These are phyloP conservation scores for Hanseniaspora hatyaiensis DNA, from an alignment of 805 yeast genomes.

Conservation along the genomic window DNA sequence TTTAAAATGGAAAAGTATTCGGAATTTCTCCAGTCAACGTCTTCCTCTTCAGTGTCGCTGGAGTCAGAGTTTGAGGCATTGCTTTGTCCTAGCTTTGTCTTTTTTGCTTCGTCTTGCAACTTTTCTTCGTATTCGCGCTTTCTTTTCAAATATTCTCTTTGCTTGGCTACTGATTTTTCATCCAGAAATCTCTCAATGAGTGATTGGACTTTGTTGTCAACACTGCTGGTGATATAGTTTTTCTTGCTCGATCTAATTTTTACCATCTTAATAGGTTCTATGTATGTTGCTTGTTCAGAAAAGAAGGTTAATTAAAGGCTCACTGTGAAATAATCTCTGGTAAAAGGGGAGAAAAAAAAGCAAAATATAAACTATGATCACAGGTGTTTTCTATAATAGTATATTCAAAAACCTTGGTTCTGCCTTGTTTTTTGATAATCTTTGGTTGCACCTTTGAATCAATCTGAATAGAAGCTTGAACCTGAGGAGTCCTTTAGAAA, in stretches of 20 bases:
- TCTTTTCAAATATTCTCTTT: conserved; percentile 27
- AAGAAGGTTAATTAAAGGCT: no score
- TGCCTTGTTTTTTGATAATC: no score
- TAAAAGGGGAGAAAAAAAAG: no score
- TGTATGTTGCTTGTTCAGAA: no score
- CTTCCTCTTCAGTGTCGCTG: conserved; percentile 13
- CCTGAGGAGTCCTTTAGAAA: no score
- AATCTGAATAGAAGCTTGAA: no score
- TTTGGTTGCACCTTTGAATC: no score
- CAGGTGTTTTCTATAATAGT: no score
- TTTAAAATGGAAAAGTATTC: conserved; percentile 19
- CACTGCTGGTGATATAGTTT: conserved; percentile 24
- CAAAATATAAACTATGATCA: no score
- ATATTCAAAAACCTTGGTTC: no score
- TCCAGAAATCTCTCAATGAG: conserved; percentile 48
- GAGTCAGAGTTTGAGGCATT: conserved; percentile 15
- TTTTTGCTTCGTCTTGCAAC: conserved; percentile 24
- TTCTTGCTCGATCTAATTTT: conserved; percentile 25
- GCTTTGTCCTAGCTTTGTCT: conserved; percentile 17
- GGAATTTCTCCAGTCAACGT: conserved; percentile 23
- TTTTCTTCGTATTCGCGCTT: conserved; percentile 22
- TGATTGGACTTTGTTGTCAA: conserved; percentile 49
- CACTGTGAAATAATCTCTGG: no score
- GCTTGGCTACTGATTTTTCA: conserved; percentile 41
- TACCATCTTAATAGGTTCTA: conserved; percentile 29